Conservation (phyloP, 352 stramenopile genomes). For the Phytophthora europaea region DNA sequence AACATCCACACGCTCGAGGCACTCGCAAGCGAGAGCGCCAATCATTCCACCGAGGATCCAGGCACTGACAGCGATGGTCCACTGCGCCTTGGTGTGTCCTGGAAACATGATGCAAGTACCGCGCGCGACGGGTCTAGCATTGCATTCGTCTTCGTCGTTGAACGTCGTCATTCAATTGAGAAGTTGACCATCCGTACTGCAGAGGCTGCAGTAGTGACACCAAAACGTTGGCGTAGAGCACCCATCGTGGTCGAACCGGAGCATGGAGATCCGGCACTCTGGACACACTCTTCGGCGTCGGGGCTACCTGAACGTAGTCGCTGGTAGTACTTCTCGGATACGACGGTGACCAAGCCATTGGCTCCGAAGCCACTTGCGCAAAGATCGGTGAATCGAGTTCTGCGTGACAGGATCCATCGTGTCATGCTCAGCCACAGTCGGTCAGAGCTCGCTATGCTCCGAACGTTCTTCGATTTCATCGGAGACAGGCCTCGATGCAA, state of each 20-base stretch:
- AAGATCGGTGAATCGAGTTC: background rate
- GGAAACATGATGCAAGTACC: conserved; percentile 68
- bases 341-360: background rate
- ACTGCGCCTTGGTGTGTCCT: conserved; percentile 53
- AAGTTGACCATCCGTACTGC: conserved; percentile 65
- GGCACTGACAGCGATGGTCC: conserved; percentile 54
- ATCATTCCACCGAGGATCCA: conserved; percentile 50
- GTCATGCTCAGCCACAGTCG: background rate
- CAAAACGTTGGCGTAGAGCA: conserved; percentile 49
- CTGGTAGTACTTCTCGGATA: background rate
- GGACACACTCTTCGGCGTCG: background rate
- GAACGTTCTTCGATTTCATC: background rate
- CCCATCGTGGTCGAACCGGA: conserved; percentile 1
- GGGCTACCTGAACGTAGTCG: background rate
- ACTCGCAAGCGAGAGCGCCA: conserved; percentile 36
- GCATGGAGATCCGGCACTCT: background rate
- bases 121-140: conserved; percentile 36
- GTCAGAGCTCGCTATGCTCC: background rate
- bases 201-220: conserved; percentile 48
- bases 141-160: conserved; percentile 49
- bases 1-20: conserved; percentile 40
- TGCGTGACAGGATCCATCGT: background rate
- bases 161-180: conserved; percentile 63
- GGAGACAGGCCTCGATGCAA: background rate
- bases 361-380: background rate